phyloP scores from a whole-genome alignment of 768 basidiomycete genomes.

The Lactarius vividus region DNA sequence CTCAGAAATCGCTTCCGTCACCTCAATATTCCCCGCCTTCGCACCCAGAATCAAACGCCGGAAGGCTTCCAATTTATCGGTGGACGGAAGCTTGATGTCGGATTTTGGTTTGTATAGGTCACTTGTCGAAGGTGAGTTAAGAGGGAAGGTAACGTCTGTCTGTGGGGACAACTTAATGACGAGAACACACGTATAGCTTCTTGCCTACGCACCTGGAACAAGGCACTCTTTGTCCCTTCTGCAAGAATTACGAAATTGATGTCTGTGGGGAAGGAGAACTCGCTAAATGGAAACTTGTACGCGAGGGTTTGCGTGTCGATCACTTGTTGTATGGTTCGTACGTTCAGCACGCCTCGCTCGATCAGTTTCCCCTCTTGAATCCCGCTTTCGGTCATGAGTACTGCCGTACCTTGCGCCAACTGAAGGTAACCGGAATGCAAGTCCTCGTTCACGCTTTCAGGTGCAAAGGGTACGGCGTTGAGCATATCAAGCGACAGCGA shows the following conservation, averaged over 20 bases:
- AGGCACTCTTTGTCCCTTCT: slow-evolving; percentile 65
- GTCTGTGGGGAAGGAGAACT: slow-evolving; percentile 71
- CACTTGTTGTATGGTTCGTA: slow-evolving; percentile 60
- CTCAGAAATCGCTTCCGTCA: slow-evolving; percentile 57
- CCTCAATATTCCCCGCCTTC: slow-evolving; percentile 51
- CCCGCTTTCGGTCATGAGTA: slow-evolving; percentile 64
- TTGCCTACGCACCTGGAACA: slow-evolving; percentile 57
- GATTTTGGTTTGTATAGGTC: slow-evolving; percentile 50
- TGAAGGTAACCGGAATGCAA: slow-evolving; percentile 74
- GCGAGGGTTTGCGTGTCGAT: slow-evolving; percentile 64
- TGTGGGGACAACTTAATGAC: slow-evolving; percentile 31
- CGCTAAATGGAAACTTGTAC: slow-evolving; percentile 75
- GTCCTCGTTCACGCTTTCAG: slow-evolving; percentile 68
- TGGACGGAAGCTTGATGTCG: slow-evolving; percentile 44
- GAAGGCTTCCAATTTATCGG: slow-evolving; percentile 51
- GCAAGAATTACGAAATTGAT: slow-evolving; percentile 60
- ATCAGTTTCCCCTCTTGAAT: slow-evolving; percentile 65
- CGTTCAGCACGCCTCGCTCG: slow-evolving; percentile 61
- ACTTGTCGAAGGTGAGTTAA: slow-evolving; percentile 35
- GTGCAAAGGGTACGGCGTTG: slow-evolving; percentile 57
- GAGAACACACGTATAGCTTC: neutral
- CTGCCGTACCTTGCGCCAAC: slow-evolving; percentile 56
- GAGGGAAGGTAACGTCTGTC: slow-evolving; percentile 57
- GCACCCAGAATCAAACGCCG: slow-evolving; percentile 61
- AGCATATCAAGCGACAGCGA: slow-evolving; percentile 61